Evolutionary conservation across 2,329 filamentous ascomycete species (phyloP), one percentile per base, ranked within the genome.

Genomic region (Fusarium zealandicum): DNA sequence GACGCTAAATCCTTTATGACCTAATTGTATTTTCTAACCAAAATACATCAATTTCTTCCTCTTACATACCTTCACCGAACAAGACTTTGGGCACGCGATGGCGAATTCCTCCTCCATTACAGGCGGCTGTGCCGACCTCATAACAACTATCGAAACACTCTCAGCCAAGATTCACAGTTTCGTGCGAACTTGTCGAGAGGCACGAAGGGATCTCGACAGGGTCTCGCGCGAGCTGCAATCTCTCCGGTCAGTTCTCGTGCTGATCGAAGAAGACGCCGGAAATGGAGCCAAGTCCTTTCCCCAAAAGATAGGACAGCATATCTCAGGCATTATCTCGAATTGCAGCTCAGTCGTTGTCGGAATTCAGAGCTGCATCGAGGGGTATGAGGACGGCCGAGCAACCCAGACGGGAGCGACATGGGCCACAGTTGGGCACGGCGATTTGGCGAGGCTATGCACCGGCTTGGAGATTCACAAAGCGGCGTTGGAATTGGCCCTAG

Each of bases 171-270:
- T 62, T 0, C 40, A 49, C 9, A 25, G 22, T 1, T 62, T 62
- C 7, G 54, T 62, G 1, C 54, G 59, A 1, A 52, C 36, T 2
- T 62, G 38, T 18, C 47, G 59, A 17, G 59, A 62, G 6, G 54
- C 59, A 4, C 58, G 59, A 2, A 30, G 22, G 4, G 58, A 62
- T 8, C 13, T 62, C 1, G 58, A 62, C 6, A 40, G 41, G 10
- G 51, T 62, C 4, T 62, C 58, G 6, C 36, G 47, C 20, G 59
- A 62, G 33, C 33, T 62, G 1, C 43, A 55, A 4, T 62, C 58
- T 3, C 45, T 62, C 0, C 39, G 45, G 6, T 52, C 43, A 0
- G 58, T 61, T 9, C 54, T 62, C 6, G 36, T 57, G 9, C 58
- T 62, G 0, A 62, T 62, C 7, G 14, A 45, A n/a, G 50, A 59